These are phyloP conservation scores for Trypethelium eluteriae DNA, from an alignment of 495 filamentous ascomycete species.

Conservation along the genomic window DNA sequence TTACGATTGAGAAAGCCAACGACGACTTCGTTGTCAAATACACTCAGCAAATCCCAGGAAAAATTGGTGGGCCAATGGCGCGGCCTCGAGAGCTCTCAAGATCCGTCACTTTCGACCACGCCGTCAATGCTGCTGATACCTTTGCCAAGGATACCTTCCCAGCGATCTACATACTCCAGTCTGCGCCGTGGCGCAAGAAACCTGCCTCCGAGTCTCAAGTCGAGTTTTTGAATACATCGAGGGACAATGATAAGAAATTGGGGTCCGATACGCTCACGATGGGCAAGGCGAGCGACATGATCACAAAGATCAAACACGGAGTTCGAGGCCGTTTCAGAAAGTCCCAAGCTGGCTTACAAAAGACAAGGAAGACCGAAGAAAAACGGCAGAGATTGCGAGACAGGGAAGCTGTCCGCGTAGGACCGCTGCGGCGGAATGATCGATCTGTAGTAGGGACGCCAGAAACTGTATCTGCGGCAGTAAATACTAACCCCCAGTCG, in stretches of 20 bases:
- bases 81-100: constrained; percentile 57
- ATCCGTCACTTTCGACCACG: constrained; percentile 55
- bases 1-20: constrained; percentile 52
- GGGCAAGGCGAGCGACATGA: constrained; percentile 82
- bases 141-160: constrained; percentile 61
- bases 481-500: neutral
- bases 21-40: constrained; percentile 3
- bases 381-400: constrained; percentile 39
- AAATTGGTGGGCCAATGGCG: constrained; percentile 45
- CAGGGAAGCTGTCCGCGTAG: constrained; percentile 56
- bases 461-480: neutral
- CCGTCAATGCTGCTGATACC: constrained; percentile 75
- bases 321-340: constrained; percentile 60
- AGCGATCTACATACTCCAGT: constrained; percentile 47
- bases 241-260: constrained; percentile 49
- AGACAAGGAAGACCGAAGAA: constrained; percentile 37
- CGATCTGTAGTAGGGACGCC: neutral
- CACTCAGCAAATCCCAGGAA: constrained; percentile 12
- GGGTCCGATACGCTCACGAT: constrained; percentile 55
- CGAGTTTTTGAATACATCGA: constrained; percentile 60
- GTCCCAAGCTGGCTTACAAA: constrained; percentile 44
- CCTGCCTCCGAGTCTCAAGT: constrained; percentile 65
- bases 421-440: constrained; percentile 42
- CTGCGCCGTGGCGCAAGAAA: constrained; percentile 57
- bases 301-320: constrained; percentile 81